phyloP scores from a whole-genome alignment of 345 rosid species.

The Sonneratia alba region DNA sequence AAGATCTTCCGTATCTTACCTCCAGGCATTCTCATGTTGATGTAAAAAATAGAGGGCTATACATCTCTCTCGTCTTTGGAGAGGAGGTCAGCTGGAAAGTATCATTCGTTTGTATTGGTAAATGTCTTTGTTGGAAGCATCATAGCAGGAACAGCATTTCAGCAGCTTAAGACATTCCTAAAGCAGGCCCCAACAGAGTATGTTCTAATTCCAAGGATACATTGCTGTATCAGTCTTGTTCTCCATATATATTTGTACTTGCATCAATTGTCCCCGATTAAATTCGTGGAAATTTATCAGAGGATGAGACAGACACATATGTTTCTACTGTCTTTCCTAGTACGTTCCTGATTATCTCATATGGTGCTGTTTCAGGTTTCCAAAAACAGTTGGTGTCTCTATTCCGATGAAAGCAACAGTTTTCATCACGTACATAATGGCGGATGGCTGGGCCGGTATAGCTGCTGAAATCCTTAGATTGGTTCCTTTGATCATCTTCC shows the following conservation, averaged over 20 bases:
- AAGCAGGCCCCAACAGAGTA: slow-evolving; percentile 37
- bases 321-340: not conserved
- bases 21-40: slow-evolving; percentile 68
- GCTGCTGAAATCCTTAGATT: slow-evolving; percentile 91
- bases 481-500: slow-evolving; percentile 63
- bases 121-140: slow-evolving; percentile 90
- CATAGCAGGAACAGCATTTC: slow-evolving; percentile 74
- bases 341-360: not conserved
- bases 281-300: too few species aligned
- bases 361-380: slow-evolving; percentile 43
- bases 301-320: slow-evolving; percentile 15
- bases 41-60: slow-evolving; percentile 85
- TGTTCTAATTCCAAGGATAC: slow-evolving; percentile 10
- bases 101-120: slow-evolving; percentile 63
- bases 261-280: not conserved
- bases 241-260: not conserved
- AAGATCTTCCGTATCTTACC: slow-evolving; percentile 80
- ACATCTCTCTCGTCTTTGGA: slow-evolving; percentile 70
- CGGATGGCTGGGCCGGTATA: slow-evolving; percentile 95
- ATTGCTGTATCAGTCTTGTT: not conserved
- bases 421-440: slow-evolving; percentile 86
- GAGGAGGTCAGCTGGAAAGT: slow-evolving; percentile 73
- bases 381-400: slow-evolving; percentile 60
- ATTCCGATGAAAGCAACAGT: slow-evolving; percentile 95
- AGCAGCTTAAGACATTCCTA: slow-evolving; percentile 70